Percentiles rank a stretch among this genome's conserved stretches.
phyloP scores from a whole-genome alignment of 345 rosid species.

The Acer saccharum region DNA sequence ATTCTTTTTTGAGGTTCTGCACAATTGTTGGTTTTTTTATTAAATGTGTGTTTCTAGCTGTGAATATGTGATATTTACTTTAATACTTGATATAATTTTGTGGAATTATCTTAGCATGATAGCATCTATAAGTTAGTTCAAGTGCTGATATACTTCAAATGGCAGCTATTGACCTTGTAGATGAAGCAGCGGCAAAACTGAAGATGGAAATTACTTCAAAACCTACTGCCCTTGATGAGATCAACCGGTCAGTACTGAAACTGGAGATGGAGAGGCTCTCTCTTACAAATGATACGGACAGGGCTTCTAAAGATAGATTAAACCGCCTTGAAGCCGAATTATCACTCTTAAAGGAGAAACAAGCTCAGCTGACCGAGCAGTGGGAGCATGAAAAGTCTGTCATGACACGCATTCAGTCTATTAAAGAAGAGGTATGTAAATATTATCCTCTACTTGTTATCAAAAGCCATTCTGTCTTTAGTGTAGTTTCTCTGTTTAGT shows the following conservation, averaged over 20 bases:
- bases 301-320: conserved; percentile 89
- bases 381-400: conserved; percentile 99
- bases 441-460: background rate
- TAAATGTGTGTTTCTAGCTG: background rate
- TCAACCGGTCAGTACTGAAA: conserved; percentile 87
- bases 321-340: conserved; percentile 85
- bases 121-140: background rate
- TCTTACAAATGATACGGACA: conserved; percentile 87
- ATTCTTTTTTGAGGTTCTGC: background rate
- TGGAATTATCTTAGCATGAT: background rate
- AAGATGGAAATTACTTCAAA: conserved; percentile 99
- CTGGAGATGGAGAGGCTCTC: conserved; percentile 99
- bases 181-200: conserved; percentile 98
- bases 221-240: conserved; percentile 98
- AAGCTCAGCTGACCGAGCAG: conserved; percentile 81
- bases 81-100: background rate
- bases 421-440: conserved; percentile 80
- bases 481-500: background rate
- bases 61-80: background rate
- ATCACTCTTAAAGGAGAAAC: conserved; percentile 72
- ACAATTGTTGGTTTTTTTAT: background rate
- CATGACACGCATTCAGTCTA: conserved; percentile 91
- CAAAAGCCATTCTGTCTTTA: background rate
- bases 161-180: conserved; percentile 98
- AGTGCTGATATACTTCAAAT: conserved; percentile 19